Evolutionary conservation across 2,329 filamentous ascomycete species (phyloP).

Genomic region (Verticillium zaregamsianum): DNA sequence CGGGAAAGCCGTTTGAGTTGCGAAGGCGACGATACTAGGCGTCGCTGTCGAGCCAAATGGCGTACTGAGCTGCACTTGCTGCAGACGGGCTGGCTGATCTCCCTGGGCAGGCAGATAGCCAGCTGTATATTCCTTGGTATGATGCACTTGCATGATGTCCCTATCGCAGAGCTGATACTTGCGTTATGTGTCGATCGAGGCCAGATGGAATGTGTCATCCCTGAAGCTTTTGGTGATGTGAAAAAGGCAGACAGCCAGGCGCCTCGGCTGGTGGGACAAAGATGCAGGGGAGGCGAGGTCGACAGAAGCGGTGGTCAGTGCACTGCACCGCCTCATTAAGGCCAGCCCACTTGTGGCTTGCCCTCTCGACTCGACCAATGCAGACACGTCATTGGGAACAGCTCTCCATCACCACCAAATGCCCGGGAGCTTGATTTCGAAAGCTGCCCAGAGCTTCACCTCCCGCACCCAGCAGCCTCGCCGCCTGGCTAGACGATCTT

Average conservation of each 20-base stretch:
- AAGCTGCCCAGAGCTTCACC: background rate
- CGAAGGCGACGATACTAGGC: background rate
- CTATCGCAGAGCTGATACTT: background rate
- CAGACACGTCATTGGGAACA: constrained; percentile 3
- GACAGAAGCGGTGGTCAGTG: background rate
- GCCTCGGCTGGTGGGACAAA: too few species aligned
- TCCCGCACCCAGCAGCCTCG: background rate
- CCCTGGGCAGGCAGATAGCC: too few species aligned
- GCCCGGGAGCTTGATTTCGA: background rate
- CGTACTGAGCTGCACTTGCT: background rate
- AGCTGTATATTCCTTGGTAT: too few species aligned
- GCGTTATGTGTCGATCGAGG: background rate
- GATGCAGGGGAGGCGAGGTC: background rate
- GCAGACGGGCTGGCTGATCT: too few species aligned
- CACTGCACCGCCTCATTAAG: background rate
- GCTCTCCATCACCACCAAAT: background rate
- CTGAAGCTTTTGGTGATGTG: background rate
- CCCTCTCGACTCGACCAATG: background rate
- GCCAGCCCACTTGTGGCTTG: background rate
- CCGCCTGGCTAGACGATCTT: background rate
- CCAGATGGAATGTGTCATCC: background rate
- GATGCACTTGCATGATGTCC: background rate
- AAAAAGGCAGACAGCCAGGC: too few species aligned
- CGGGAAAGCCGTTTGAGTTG: background rate
- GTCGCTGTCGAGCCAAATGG: background rate